Evolutionary conservation across 2,329 filamentous ascomycete genomes (phyloP), one percentile per base, ranked within the genome.

Genomic region (Huntiella abstrusa): DNA sequence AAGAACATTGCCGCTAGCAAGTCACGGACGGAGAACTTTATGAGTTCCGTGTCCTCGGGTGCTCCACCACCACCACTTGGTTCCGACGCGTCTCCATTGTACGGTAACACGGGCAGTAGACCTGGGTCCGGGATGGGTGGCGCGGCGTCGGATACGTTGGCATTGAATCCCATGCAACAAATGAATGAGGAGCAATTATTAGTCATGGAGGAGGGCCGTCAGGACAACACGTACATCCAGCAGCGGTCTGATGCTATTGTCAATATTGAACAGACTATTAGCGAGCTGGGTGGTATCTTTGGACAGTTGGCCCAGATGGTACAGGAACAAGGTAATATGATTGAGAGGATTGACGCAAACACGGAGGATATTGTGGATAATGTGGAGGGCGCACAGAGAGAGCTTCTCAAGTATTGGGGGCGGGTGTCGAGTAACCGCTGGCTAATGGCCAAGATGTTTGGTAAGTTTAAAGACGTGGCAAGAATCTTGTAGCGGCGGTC

Each of bases 311-410:
- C 91, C 33, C 79, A 84, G 54, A 96, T 98, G 91, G 91, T 98
- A 28, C 85, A 82, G 47, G 88, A 98, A 61, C 91, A 98, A 64
- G 85, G 83, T 51, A 91, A 95, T 63, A 93, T 94, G 81, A 93
- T 98, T 53, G 85, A 96, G 63, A 73, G 88, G 43, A 95, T 95
- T 57, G 88, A 96, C 56, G 88, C 88, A 53, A 95, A 96, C 61
- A 95, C 88, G 1, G 91, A 98, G 58, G 87, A 95, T 55, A 85
- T 98, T 4, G 88, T 98, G 46, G 88, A 96, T 57, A 98, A 98
- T 55, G 88, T 98, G n/a, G 77, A 94, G 57, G 91, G 91, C 13
- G 91, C 91, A 4, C 91, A 98, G 60, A 73, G 87, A 52, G 88
- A 98, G 63, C 61, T 98, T 57, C 75, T 98, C 64, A 95, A 95